Conservation (phyloP, 2,329 filamentous ascomycete species). For the Immersiporthe knoxdaviesiana region DNA sequence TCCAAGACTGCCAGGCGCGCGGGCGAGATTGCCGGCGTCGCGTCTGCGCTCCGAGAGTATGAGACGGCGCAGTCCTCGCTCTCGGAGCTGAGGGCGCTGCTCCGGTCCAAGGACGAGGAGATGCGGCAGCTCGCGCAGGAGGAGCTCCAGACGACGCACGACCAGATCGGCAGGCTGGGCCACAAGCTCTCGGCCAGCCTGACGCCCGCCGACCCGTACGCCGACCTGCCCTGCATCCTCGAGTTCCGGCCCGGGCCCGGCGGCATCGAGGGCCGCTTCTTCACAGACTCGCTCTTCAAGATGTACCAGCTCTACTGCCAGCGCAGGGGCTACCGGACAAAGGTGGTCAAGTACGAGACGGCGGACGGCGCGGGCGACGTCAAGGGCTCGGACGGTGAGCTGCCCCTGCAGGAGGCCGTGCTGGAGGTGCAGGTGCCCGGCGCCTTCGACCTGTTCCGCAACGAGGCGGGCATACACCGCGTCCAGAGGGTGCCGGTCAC, state of each 20-base stretch:
- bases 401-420: constrained; percentile 82
- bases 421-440: constrained; percentile 78
- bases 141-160: constrained; percentile 71
- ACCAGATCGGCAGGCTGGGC: constrained; percentile 65
- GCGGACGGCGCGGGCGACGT: constrained; percentile 64
- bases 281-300: constrained; percentile 81
- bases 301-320: constrained; percentile 88
- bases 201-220: constrained; percentile 88
- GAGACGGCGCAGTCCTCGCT: constrained; percentile 57
- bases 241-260: constrained; percentile 93
- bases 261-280: constrained; percentile 87
- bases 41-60: constrained; percentile 61
- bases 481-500: constrained; percentile 93
- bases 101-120: constrained; percentile 63
- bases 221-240: constrained; percentile 83
- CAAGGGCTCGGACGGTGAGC: constrained; percentile 61
- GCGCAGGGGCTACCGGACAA: constrained; percentile 66
- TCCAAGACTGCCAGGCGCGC: constrained; percentile 59
- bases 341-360: constrained; percentile 79
- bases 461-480: constrained; percentile 91
- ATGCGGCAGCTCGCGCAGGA: constrained; percentile 78
- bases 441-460: constrained; percentile 79
- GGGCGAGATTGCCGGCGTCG: constrained; percentile 64
- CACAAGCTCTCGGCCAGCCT: constrained; percentile 74
- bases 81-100: constrained; percentile 56